Base-by-base conservation (phyloP, 805 yeast species). In the Saturnispora silvae region DNA sequence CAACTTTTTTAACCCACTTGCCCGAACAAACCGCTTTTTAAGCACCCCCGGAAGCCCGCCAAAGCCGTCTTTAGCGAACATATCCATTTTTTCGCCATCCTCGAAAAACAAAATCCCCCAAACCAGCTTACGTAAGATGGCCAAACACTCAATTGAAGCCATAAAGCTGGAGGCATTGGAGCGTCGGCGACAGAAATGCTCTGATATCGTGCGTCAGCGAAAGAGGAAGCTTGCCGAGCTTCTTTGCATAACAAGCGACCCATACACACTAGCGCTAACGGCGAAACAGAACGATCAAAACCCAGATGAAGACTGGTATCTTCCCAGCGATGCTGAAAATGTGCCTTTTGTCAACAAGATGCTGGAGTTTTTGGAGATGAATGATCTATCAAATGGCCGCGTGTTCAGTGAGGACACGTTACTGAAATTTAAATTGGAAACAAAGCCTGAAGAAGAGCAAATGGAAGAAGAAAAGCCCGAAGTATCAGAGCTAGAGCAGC, bases 201-300 rank as follows among this genome's bases (percentile, higher is more conserved):
- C 59, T 31, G 67, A 63, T 34, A 56, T 73, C n/a, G 58, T 72
- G 10, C 60, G 64, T 42, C 60, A 62, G 31, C 60, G 85, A 34
- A 74, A 74, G 47, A 59, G 77, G 20, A 74, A 73, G 48, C 60
- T 79, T 18, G 65, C 79, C 2, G 81, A 77, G 52, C 57, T 79
- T 14, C 78, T 73, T 50, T 70, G 76, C 44, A 67, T 78, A 11
- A 63, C 81, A 9, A 54, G 72, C 42, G 54, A 72, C 35, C 72
- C 77, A 15, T 59, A 64, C 40, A 51, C 70, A 38, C 75, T 61
- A 33, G 60, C 51, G 45, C 64, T 65, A 41, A 63, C 49, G 22
- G 56, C 52, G 40, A 62, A 47, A 44, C 60, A 56, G 19, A 67
- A 62, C 44, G 64, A 57, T 48, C 19, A 11, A 13, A 31, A 30